Conservation (phyloP, 2,329 filamentous ascomycete species). For the Fusarium praegraminearum region DNA sequence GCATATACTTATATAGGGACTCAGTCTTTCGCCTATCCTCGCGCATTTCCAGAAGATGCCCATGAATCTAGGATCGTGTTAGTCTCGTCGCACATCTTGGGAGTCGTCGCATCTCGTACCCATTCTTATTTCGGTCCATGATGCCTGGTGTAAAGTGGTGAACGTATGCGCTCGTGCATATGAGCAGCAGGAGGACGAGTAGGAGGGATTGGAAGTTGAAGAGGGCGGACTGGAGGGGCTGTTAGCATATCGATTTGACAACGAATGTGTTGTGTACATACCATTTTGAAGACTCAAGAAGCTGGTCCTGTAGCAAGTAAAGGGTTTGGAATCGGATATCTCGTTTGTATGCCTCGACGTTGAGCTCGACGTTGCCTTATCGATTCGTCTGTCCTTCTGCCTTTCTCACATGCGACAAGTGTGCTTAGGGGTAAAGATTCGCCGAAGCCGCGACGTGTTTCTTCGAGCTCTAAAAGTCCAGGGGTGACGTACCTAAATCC, state of each 20-base stretch:
- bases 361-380: slow-evolving; percentile 22
- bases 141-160: slow-evolving; percentile 90
- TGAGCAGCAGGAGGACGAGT: slow-evolving; percentile 91
- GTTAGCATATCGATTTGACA: slow-evolving; percentile 25
- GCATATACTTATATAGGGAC: slow-evolving; percentile 94
- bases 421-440: slow-evolving; percentile 55
- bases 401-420: slow-evolving; percentile 45
- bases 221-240: slow-evolving; percentile 78
- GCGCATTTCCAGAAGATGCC: slow-evolving; percentile 98
- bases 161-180: slow-evolving; percentile 95
- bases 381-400: slow-evolving; percentile 13
- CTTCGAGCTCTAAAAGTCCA: background rate
- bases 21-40: slow-evolving; percentile 89
- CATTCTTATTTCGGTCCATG: slow-evolving; percentile 93
- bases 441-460: slow-evolving; percentile 48
- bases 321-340: background rate
- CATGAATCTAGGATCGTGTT: slow-evolving; percentile 67
- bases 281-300: slow-evolving; percentile 44
- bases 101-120: slow-evolving; percentile 64
- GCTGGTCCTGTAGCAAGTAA: background rate
- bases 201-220: slow-evolving; percentile 99
- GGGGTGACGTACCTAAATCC: slow-evolving; percentile 39
- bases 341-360: background rate
- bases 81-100: slow-evolving; percentile 14
- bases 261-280: slow-evolving; percentile 18